Base-by-base conservation (phyloP, 768 basidiomycete species). In the Lactarius indigo region DNA sequence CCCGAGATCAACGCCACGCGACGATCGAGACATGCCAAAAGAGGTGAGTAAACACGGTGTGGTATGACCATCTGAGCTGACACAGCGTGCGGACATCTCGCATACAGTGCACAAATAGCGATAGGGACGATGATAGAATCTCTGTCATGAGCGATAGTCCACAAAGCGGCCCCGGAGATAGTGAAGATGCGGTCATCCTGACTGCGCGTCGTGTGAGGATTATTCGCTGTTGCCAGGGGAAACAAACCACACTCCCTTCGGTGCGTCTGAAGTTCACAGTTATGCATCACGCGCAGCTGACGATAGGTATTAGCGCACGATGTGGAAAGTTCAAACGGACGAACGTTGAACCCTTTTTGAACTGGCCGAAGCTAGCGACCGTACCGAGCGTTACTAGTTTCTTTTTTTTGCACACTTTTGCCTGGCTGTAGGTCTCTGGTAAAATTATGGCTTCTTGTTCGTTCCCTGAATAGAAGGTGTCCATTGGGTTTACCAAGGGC, bases 11-110 rank as follows among this genome's bases (percentile, higher is more conserved):
- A 58, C 65, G 56, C 33, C 56, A 62, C 56, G 56, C 65, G 65
- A 66, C 44, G 65, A 66, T 66, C 65, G 47, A 66, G 57, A 13
- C 37, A 62, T 61, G 44, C 61, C 60, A 13, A 57, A 66, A 57
- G 41, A 61, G 61, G 61, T 62, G 65, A 35, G 60, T 23, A 26
- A 61, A 57, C 28, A 47, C 62, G 18, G 65, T 30, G 33, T 50
- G 23, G 44, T 62, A 7, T 42, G 47, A 18, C 35, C 44, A 31
- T 20, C 37, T 47, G 39, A 41, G 61, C 65, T 57, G 50, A 63
- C 57, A 66, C 61, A 58, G 26, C 30, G 13, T 33, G 17, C 47
- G 57, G 65, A 63, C 30, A 30, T 60, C 55, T 65, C 61, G 20
- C 57, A 39, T 52, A 33, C 57, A 58, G 30, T 41, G 50, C 33